Base-by-base conservation (phyloP, 2,329 filamentous ascomycete species). In the Penicillium glabrum region DNA sequence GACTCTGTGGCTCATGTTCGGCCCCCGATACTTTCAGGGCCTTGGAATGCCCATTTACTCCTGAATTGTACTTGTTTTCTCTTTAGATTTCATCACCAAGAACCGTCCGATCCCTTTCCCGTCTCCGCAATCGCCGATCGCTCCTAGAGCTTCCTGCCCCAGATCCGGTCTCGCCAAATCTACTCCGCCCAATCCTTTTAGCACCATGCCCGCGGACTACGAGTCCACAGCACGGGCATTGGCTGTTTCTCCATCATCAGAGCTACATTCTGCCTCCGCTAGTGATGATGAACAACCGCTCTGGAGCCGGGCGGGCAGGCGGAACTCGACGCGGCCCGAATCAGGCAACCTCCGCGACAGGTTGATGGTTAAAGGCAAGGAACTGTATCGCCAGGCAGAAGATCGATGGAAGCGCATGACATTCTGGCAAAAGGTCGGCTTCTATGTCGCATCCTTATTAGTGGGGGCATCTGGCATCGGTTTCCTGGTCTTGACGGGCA, bases 401-500 rank as follows among this genome's bases (percentile, higher is more conserved):
- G 65, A 68, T 33, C 67, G 74, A 39, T 78, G 75, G 69, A 61
- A 68, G 48, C 69, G 69, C 47, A 73, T 81, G 74, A 76, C 71
- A 2, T 62, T 83, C 1, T 67, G 85, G 54, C 88, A 96, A 73
- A 84, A 84, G 64, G 73, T 86, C 7, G 78, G 87, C 21, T 79
- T 87, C 21, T 72, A 82, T 13, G 57, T 81, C 3, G 84, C 77
- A 24, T 75, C 79, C 9, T 48, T 89, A 16, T 69, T 81, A 0
- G 61, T 80, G n/a, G 74, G 82, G 54, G 78, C 84, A 9, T 68
- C 90, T 13, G 77, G 81, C 27, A 77, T 96, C 52, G 77, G 92
- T 5, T 88, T 90, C 71, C 78, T 96, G 54, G 73, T 93, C 60
- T 95, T 90, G 80, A 91, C 88, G 61, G 88, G 93, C 72, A 78